phyloP scores from a whole-genome alignment of 768 basidiomycete genomes.

The Phanerodontia chrysosporium region DNA sequence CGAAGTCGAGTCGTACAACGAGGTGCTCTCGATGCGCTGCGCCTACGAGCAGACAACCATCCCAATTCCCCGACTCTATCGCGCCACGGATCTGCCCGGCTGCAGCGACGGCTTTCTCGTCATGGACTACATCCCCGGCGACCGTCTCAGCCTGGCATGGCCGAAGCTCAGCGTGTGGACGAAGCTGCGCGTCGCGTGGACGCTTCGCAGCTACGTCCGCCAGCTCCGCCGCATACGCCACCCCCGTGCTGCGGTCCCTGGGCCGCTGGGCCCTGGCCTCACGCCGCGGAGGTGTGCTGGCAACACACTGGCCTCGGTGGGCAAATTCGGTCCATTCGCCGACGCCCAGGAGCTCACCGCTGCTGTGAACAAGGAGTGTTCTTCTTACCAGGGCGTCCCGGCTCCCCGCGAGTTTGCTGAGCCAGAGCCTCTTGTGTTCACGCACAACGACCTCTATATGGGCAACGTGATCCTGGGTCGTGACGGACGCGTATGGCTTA shows the following conservation, averaged over 20 bases:
- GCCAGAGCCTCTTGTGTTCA: conserved; percentile 15
- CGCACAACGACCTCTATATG: conserved; percentile 16
- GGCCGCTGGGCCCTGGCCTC: not conserved
- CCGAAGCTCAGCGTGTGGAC: conserved; percentile 15
- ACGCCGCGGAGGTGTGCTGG: not conserved
- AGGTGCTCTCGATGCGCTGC: not conserved
- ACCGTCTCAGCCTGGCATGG: conserved; percentile 24
- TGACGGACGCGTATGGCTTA: conserved; percentile 17
- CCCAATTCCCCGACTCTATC: conserved; percentile 15
- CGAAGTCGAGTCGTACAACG: not conserved
- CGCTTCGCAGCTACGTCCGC: conserved; percentile 24
- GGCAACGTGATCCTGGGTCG: conserved; percentile 16
- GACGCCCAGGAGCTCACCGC: not conserved
- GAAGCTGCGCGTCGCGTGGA: conserved; percentile 24
- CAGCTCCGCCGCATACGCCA: conserved; percentile 18
- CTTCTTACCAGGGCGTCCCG: not conserved
- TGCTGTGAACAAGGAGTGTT: not conserved
- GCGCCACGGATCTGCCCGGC: conserved; percentile 1
- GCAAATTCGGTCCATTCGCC: not conserved
- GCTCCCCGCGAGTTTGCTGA: not conserved
- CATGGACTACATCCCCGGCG: conserved; percentile 25
- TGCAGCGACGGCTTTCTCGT: not conserved
- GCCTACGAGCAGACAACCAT: conserved; percentile 10
- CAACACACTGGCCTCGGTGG: not conserved
- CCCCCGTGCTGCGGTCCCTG: not conserved